phyloP scores from a whole-genome alignment of 805 yeast genomes.

The Saturnispora sanitii region DNA sequence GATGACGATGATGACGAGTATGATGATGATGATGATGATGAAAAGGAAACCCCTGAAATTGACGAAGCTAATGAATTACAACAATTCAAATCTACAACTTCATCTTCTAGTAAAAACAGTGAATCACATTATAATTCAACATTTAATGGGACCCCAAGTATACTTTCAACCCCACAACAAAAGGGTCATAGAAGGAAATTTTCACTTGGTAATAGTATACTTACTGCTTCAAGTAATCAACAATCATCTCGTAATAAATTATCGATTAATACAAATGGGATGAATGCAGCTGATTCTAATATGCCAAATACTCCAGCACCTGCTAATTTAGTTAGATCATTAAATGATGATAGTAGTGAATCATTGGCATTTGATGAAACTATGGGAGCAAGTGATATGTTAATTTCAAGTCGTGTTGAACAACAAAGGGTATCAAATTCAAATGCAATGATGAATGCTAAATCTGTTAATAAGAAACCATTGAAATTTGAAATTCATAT shows the following conservation, averaged over 20 bases:
- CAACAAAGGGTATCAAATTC: slow-evolving; percentile 27
- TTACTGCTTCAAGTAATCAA: background rate
- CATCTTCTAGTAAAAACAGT: slow-evolving; percentile 12
- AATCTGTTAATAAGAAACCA: slow-evolving; percentile 41
- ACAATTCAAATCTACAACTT: slow-evolving; percentile 8
- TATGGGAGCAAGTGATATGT: slow-evolving; percentile 44
- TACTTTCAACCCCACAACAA: slow-evolving; percentile 22
- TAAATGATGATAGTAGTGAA: slow-evolving; percentile 46
- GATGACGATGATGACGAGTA: slow-evolving; percentile 13
- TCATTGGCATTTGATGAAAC: slow-evolving; percentile 46
- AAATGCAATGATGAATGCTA: background rate
- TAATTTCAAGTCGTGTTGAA: slow-evolving; percentile 48
- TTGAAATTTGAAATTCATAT: slow-evolving; percentile 83
- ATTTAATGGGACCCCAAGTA: slow-evolving; percentile 9
- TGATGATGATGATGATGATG: slow-evolving; percentile 7
- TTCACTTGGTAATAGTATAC: slow-evolving; percentile 48
- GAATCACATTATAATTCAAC: slow-evolving; percentile 20
- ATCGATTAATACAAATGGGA: slow-evolving; percentile 28
- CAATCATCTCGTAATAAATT: slow-evolving; percentile 25
- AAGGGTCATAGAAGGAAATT: slow-evolving; percentile 51
- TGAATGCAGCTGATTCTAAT: slow-evolving; percentile 34
- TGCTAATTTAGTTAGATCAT: slow-evolving; percentile 26
- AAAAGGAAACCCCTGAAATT: background rate
- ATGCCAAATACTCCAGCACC: slow-evolving; percentile 33
- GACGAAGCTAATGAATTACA: slow-evolving; percentile 1